Evolutionary conservation across 148 eudicot genomes (phyloP).

Genomic region (Pouteria glomerata): DNA sequence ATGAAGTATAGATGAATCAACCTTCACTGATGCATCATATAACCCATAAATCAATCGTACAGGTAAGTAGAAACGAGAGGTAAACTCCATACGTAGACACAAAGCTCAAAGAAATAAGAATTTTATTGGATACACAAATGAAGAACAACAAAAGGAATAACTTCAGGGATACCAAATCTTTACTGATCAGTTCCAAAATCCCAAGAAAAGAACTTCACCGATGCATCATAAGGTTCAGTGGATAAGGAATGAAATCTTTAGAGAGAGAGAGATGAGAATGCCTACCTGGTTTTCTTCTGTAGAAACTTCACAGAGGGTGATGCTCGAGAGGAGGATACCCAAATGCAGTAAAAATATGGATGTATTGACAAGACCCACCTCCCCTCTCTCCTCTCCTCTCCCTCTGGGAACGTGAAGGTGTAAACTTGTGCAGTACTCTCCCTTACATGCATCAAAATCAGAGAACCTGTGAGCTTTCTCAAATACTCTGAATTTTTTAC

Average conservation of each 20-base stretch:
- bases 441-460: slow-evolving; percentile 62
- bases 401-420: slow-evolving; percentile 13
- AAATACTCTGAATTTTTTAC: slow-evolving; percentile 27
- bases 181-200: slow-evolving; percentile 4
- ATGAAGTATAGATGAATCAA: not conserved
- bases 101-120: not conserved
- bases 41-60: not conserved
- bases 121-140: not conserved
- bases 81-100: slow-evolving; percentile 8
- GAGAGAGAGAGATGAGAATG: slow-evolving; percentile 8
- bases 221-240: slow-evolving; percentile 8
- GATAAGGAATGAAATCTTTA: not conserved
- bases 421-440: slow-evolving; percentile 42
- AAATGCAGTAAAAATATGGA: slow-evolving; percentile 17
- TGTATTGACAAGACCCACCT: slow-evolving; percentile 2
- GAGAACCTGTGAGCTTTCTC: slow-evolving; percentile 61
- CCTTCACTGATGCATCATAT: slow-evolving; percentile 4
- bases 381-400: slow-evolving; percentile 7
- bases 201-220: slow-evolving; percentile 1
- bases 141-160: not conserved
- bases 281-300: slow-evolving; percentile 20
- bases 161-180: not conserved
- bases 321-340: slow-evolving; percentile 13
- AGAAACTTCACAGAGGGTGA: slow-evolving; percentile 14
- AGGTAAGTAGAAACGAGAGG: slow-evolving; percentile 5